These are phyloP conservation scores for Litsea cubeba DNA, from an alignment of 164 flowering plant genomes.

Conservation along the genomic window DNA sequence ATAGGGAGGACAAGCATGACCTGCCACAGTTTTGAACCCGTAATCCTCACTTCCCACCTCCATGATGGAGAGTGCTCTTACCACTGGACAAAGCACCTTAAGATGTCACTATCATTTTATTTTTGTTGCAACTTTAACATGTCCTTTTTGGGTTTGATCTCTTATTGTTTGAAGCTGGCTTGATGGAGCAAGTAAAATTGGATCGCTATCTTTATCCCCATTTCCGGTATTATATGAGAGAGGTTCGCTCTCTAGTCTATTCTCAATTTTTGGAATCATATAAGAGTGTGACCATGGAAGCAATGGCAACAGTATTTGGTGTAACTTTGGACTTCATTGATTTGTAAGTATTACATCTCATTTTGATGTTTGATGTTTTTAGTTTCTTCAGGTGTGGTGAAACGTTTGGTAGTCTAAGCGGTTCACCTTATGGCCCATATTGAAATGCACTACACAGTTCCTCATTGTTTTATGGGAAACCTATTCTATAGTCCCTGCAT, in stretches of 20 bases:
- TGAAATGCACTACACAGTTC: background rate
- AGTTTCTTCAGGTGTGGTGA: background rate
- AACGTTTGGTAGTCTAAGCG: background rate
- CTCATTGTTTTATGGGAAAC: too few species aligned
- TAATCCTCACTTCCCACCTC: too few species aligned
- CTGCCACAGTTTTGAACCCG: too few species aligned
- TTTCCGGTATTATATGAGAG: conserved; percentile 97
- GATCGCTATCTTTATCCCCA: conserved; percentile 91
- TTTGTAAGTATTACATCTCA: conserved; percentile 45
- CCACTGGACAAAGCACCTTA: too few species aligned
- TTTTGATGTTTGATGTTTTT: background rate
- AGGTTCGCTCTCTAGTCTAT: conserved; percentile 80
- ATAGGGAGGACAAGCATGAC: too few species aligned
- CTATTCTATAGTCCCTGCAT: too few species aligned
- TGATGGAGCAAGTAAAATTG: conserved; percentile 77
- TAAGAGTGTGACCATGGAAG: conserved; percentile 96
- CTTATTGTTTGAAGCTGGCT: conserved; percentile 55
- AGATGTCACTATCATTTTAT: too few species aligned
- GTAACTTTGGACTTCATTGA: conserved; percentile 93
- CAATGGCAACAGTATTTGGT: conserved; percentile 96
- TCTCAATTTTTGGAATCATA: conserved; percentile 96
- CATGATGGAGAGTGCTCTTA: too few species aligned
- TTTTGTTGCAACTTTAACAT: too few species aligned
- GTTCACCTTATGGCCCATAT: background rate
- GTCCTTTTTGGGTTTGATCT: background rate